phyloP scores from a whole-genome alignment of 108 stramenopile genomes.

The Skeletonema costatum region DNA sequence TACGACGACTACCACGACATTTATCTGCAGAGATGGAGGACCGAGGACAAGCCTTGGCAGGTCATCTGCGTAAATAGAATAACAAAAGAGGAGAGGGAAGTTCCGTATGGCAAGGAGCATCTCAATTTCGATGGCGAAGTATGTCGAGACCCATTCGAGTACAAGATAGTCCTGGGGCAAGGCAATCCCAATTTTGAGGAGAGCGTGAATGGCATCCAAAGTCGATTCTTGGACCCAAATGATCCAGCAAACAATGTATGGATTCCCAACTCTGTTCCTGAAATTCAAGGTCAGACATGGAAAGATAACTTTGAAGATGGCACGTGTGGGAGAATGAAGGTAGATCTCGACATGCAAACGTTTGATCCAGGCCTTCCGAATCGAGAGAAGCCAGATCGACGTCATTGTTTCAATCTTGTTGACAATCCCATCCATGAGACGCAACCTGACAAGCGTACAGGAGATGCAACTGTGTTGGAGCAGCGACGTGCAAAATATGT shows the following conservation, averaged over 20 bases:
- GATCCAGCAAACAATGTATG: constrained; percentile 69
- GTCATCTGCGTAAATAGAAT: constrained; percentile 69
- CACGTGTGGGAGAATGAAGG: constrained; percentile 59
- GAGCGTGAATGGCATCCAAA: constrained; percentile 54
- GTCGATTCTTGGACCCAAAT: constrained; percentile 75
- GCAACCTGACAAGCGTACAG: constrained; percentile 79
- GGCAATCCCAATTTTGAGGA: constrained; percentile 46
- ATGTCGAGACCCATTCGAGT: constrained; percentile 72
- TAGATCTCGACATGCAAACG: constrained; percentile 60
- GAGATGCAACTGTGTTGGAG: constrained; percentile 50
- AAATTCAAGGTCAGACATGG: constrained; percentile 82
- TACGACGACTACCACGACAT: constrained; percentile 93
- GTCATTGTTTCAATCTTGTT: constrained; percentile 75
- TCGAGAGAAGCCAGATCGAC: constrained; percentile 35
- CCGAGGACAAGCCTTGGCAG: constrained; percentile 81
- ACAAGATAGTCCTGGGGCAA: constrained; percentile 76
- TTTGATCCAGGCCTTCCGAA: constrained; percentile 50
- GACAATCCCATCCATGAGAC: constrained; percentile 86
- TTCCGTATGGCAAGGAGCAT: constrained; percentile 52
- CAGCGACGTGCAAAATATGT: constrained; percentile 76
- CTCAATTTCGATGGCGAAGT: constrained; percentile 63
- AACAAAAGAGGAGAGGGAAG: constrained; percentile 53
- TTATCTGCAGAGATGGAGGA: constrained; percentile 79
- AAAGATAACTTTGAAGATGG: constrained; percentile 76
- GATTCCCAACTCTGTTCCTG: constrained; percentile 78